phyloP scores from a whole-genome alignment of 2,329 filamentous ascomycete genomes.

The Pestalotiopsis sp. region DNA sequence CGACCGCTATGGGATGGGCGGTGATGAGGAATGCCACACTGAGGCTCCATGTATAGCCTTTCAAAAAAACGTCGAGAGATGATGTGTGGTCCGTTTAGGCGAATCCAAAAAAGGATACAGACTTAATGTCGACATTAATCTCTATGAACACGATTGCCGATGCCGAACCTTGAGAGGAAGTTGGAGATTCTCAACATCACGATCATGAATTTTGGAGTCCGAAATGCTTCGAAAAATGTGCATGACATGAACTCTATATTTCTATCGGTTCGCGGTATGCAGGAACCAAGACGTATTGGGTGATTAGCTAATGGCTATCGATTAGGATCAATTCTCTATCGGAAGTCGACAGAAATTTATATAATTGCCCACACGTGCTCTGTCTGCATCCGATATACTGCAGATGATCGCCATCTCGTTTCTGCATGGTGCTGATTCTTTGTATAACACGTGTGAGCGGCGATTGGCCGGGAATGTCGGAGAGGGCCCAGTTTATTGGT shows the following conservation, averaged over 20 bases:
- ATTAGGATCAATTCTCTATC: not conserved
- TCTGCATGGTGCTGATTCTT: not conserved
- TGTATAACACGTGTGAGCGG: conserved; percentile 3
- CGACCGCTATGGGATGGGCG: conserved; percentile 55
- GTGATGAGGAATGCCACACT: conserved; percentile 13
- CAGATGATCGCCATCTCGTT: not conserved
- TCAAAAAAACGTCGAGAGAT: not conserved
- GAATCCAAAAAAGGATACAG: not conserved
- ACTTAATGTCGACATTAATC: too few species aligned
- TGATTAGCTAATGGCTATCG: too few species aligned
- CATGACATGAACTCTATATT: too few species aligned
- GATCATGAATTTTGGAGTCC: too few species aligned
- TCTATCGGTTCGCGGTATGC: too few species aligned
- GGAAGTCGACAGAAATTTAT: not conserved
- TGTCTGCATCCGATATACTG: not conserved
- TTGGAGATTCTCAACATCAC: too few species aligned
- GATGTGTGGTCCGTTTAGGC: too few species aligned
- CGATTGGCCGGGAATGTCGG: not conserved
- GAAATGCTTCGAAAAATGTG: too few species aligned
- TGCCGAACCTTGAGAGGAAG: too few species aligned
- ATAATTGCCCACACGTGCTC: not conserved
- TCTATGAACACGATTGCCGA: too few species aligned
- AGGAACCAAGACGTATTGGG: too few species aligned
- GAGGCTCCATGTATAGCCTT: not conserved
- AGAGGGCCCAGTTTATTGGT: not conserved